Evolutionary conservation across 805 yeast genomes (phyloP), one percentile per base, ranked within the genome.

Genomic region (Sugiyamaella floridensis): DNA sequence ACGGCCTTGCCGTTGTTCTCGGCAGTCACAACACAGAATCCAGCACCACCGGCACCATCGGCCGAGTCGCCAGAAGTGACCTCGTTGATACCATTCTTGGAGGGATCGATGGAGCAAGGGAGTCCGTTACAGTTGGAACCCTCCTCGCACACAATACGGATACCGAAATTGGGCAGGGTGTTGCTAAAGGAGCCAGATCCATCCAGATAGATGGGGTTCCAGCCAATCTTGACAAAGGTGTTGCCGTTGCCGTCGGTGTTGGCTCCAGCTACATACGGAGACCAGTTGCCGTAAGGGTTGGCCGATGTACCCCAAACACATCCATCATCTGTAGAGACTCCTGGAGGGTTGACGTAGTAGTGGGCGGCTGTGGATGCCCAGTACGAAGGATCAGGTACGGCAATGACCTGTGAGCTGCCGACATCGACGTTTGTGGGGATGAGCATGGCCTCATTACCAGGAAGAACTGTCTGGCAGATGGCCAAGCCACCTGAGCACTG

Each of bases 271-370:
- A 89, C 96, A 61, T 87, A 89, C 26, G 96, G 96, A 14, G 96
- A 71, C 96, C 96, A 89, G 77, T 89, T 89, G 54, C 97, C 97
- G 58, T 74, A 73, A 15, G 93, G 83, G 55, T 85, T 72, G 47
- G 73, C 69, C 29, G 75, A 75, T 15, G 84, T 69, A 4, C 96
- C 96, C 96, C 97, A 89, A 58, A 89, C 72, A 77, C 99, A 92
- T 63, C 97, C 98, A 57, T 89, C 93, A 69, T 83, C 85, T 67
- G 78, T 77, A 50, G 87, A 78, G 60, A 89, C 89, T 77, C 98
- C 98, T 50, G 97, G 97, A 66, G 92, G 82, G 82, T 92, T 92
- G 59, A 92, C 97, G 73, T 92, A 92, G 73, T 78, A 89, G 68
- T 89, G 96, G 40, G 96, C 84, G 42, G 96, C 88, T 42, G 96